phyloP scores from a whole-genome alignment of 2,329 filamentous ascomycete genomes.

The Fusarium piperis region DNA sequence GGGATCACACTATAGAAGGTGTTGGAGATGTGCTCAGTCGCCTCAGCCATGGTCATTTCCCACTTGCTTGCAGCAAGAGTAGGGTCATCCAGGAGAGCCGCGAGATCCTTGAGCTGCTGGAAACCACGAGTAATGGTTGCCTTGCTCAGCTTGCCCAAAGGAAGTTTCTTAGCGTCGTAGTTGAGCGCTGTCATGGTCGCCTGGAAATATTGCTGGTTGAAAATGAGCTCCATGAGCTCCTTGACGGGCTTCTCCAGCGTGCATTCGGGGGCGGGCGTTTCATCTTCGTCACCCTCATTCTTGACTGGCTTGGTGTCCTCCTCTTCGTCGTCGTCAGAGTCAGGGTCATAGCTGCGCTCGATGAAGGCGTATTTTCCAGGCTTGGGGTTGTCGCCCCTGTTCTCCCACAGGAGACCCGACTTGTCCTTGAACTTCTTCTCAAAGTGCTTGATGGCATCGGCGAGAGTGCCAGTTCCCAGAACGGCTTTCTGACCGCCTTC shows the following conservation, averaged over 20 bases:
- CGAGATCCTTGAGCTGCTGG: constrained; percentile 78
- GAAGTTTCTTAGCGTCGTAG: constrained; percentile 80
- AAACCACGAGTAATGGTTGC: constrained; percentile 79
- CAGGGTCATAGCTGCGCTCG: constrained; percentile 78
- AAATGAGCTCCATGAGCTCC: constrained; percentile 81
- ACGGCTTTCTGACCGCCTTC: constrained; percentile 62
- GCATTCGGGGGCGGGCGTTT: constrained; percentile 57
- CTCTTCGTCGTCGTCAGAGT: constrained; percentile 67
- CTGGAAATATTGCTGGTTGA: constrained; percentile 79
- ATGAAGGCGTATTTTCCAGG: constrained; percentile 81
- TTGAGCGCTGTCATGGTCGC: constrained; percentile 73
- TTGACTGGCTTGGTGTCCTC: constrained; percentile 44
- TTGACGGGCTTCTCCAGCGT: constrained; percentile 70
- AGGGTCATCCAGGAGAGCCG: constrained; percentile 69
- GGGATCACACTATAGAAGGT: constrained; percentile 85
- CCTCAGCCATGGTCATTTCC: constrained; percentile 47
- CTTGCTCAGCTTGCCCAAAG: constrained; percentile 86
- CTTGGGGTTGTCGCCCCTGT: constrained; percentile 65
- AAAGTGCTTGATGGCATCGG: constrained; percentile 60
- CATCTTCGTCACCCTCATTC: constrained; percentile 49
- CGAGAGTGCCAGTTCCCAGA: constrained; percentile 55
- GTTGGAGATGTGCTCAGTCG: constrained; percentile 75
- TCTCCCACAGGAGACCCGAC: constrained; percentile 65
- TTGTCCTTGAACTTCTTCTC: constrained; percentile 72
- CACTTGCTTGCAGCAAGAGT: constrained; percentile 57